A percentile compares a stretch with the other conserved stretches of the same genome.
phyloP scores from a whole-genome alignment of 345 rosid genomes.

The Populus ilicifolia region DNA sequence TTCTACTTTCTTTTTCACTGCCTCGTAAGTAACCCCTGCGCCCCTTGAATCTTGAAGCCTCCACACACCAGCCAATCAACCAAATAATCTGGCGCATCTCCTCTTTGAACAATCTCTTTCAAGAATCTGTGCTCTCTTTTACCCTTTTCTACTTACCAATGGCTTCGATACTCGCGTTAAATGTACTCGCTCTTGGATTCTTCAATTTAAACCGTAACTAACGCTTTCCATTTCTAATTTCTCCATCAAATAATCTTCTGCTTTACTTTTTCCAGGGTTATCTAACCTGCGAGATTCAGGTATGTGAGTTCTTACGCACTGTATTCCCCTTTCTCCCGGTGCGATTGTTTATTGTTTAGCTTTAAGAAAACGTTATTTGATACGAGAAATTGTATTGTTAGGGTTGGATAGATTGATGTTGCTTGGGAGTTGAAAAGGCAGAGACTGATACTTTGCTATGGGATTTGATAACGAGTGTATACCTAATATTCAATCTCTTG shows the following conservation, averaged over 20 bases:
- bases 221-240: not conserved
- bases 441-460: conserved; percentile 27
- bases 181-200: not conserved
- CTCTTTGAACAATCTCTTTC: not conserved
- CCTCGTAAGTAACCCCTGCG: too few relatives aligned
- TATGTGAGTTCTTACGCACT: not conserved
- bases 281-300: not conserved
- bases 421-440: not conserved
- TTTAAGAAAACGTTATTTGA: not conserved
- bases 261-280: not conserved
- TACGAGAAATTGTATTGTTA: not conserved
- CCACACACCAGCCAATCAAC: too few relatives aligned
- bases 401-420: not conserved
- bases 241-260: not conserved
- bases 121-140: not conserved
- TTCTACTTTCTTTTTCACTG: not conserved
- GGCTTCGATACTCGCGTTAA: not conserved
- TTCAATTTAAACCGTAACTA: not conserved
- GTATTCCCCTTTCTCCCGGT: not conserved
- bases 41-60: too few relatives aligned
- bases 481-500: conserved; percentile 58
- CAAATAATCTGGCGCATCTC: not conserved
- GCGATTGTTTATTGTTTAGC: not conserved
- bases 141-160: not conserved
- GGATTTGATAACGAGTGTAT: conserved; percentile 80